A percentile compares a stretch with the other conserved stretches of the same genome.
phyloP scores from a whole-genome alignment of 768 basidiomycete genomes.

The Collybia sordida region DNA sequence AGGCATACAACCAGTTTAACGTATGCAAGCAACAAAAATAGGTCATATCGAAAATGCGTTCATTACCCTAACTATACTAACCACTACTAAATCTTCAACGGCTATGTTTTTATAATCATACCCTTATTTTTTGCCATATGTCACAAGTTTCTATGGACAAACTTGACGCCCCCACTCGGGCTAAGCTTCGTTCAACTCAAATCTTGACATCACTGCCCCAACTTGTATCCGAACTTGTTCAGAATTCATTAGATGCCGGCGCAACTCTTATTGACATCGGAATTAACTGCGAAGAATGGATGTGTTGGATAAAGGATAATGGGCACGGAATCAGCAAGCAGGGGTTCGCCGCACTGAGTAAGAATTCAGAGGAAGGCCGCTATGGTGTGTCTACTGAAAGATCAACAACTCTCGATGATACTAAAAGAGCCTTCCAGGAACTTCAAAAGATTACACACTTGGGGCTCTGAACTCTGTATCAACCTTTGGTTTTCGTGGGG shows the following conservation, averaged over 20 bases:
- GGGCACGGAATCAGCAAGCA: conserved; percentile 73
- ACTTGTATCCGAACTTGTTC: conserved; percentile 81
- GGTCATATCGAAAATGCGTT: too few species aligned
- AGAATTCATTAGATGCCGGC: conserved; percentile 86
- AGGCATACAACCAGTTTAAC: too few species aligned
- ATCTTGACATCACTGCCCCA: conserved; percentile 81
- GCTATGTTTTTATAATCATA: not conserved
- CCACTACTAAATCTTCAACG: too few species aligned
- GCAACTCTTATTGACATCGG: conserved; percentile 70
- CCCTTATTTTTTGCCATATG: conserved; percentile 4
- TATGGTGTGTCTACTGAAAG: conserved; percentile 56
- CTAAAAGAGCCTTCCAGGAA: conserved; percentile 44
- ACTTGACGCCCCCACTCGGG: conserved; percentile 62
- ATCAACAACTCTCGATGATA: not conserved
- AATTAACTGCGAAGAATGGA: conserved; percentile 76
- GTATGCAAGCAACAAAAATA: too few species aligned
- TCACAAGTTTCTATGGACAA: conserved; percentile 30
- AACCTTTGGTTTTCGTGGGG: conserved; percentile 91
- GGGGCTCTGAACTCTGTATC: conserved; percentile 49
- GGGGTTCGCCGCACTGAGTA: conserved; percentile 54
- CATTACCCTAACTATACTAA: too few species aligned
- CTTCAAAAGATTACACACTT: conserved; percentile 66
- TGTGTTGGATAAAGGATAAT: conserved; percentile 84
- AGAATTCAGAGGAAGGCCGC: conserved; percentile 50
- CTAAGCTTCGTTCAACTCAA: conserved; percentile 77